Base-by-base conservation (phyloP, 2,329 filamentous ascomycete species). In the Talaromyces sp. region DNA sequence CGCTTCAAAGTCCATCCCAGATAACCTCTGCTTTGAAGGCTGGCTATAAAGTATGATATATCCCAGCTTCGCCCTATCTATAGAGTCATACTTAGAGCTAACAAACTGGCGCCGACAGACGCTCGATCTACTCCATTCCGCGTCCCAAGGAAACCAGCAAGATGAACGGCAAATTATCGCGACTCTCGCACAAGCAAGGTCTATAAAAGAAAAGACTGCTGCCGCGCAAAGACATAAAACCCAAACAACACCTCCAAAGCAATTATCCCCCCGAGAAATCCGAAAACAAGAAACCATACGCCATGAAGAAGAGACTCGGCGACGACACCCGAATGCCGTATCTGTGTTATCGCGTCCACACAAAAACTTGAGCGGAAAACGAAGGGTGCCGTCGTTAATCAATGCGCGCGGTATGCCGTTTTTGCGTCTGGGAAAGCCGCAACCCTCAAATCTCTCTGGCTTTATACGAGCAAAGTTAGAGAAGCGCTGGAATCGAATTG, bases 391-490 rank as follows among this genome's bases (percentile, higher is more conserved):
- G 20, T 63, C 69, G 6, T 64, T 77, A 11, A 73, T 76, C 35
- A 72, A 68, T 58, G 74, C 75, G 11, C 69, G 73, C 7, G 74
- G 74, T 13, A 51, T 77, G 10, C 75, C 75, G 2, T 71, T 77
- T 39, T 59, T 78, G 42, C 71, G 74, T 44, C 75, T 76, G 46
- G 75, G 75, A 46, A 77, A 77, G 43, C 75, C 75, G 1, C 72
- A 76, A 47, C 74, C 75, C 8, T 66, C 64, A 53, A 69, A 66
- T 47, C 54, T 78, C 20, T 75, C 71, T 42, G 60, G 68, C 4
- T 62, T 74, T 2, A 62, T 77, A 48, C 66, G 66, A 41, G 63
- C 57, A 27, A 75, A 74, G 45, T 62, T 74, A 16, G 62, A 62
- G 9, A 68, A 61, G 17, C 69, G 74, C 17, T 68, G 68, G 64